Percentiles rank a stretch among this genome's conserved stretches.
phyloP scores from a whole-genome alignment of 2,329 filamentous ascomycete species.

The Aspergillus ustus region DNA sequence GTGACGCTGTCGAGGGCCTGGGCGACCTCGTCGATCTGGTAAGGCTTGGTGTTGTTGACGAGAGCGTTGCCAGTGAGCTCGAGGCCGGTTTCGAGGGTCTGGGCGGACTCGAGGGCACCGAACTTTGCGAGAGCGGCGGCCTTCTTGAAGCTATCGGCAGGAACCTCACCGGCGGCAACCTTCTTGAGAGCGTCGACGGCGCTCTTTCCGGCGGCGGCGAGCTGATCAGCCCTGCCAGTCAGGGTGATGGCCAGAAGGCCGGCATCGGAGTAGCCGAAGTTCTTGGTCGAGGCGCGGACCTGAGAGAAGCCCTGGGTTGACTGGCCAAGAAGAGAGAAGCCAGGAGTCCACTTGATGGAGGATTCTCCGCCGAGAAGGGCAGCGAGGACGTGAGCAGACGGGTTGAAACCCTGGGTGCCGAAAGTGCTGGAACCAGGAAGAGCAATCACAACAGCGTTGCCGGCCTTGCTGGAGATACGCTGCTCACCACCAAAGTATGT shows the following conservation, averaged over 20 bases:
- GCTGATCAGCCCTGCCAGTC: slow-evolving; percentile 71
- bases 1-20: slow-evolving; percentile 81
- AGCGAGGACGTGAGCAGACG: slow-evolving; percentile 84
- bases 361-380: slow-evolving; percentile 89
- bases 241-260: slow-evolving; percentile 86
- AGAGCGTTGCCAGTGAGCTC: slow-evolving; percentile 84
- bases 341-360: slow-evolving; percentile 92
- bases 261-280: slow-evolving; percentile 89
- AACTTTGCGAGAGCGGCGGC: slow-evolving; percentile 94
- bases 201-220: slow-evolving; percentile 74
- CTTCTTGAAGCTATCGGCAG: slow-evolving; percentile 87
- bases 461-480: slow-evolving; percentile 74
- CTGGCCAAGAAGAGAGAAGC: slow-evolving; percentile 89
- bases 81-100: slow-evolving; percentile 76
- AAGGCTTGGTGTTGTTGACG: slow-evolving; percentile 78
- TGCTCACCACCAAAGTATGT: slow-evolving; percentile 97
- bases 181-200: slow-evolving; percentile 82
- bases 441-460: slow-evolving; percentile 85
- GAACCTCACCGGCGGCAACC: slow-evolving; percentile 74
- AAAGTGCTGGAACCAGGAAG: slow-evolving; percentile 88
- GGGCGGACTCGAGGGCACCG: slow-evolving; percentile 79
- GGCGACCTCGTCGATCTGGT: slow-evolving; percentile 79
- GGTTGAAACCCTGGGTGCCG: slow-evolving; percentile 75
- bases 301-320: slow-evolving; percentile 69
- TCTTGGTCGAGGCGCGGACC: slow-evolving; percentile 73